A percentile compares a stretch with the other conserved stretches of the same genome.
These are phyloP conservation scores for Pugionium dolabratum DNA, from an alignment of 345 rosid genomes.

Conservation along the genomic window DNA sequence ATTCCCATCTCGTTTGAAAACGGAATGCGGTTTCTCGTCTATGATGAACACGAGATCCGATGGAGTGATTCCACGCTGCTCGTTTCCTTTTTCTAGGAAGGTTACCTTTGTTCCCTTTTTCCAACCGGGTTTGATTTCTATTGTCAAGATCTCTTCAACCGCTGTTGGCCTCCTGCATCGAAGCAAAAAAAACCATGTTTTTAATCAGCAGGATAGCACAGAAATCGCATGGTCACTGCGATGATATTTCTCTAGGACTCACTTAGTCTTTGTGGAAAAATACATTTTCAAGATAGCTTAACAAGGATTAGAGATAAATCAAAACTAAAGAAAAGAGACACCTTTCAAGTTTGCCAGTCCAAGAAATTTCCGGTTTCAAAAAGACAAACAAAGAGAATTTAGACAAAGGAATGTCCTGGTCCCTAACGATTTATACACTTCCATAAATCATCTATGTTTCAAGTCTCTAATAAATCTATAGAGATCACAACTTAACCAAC, in stretches of 20 bases:
- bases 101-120: constrained; percentile 89
- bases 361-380: no score
- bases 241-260: not conserved
- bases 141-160: constrained; percentile 69
- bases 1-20: constrained; percentile 84
- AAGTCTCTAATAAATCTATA: not conserved
- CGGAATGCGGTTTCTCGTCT: constrained; percentile 81
- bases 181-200: not conserved
- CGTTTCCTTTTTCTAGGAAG: constrained; percentile 77
- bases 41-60: constrained; percentile 73
- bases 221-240: no score
- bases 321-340: no score
- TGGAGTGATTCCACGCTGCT: constrained; percentile 63
- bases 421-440: constrained; percentile 5
- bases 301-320: no score
- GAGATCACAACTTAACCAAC: not conserved
- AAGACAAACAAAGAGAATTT: no score
- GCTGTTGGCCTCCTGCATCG: constrained; percentile 61
- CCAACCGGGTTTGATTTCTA: constrained; percentile 88
- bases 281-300: no score
- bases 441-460: not conserved
- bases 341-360: no score
- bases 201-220: not conserved
- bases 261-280: not conserved
- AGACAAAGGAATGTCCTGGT: not conserved